phyloP scores from a whole-genome alignment of 495 filamentous ascomycete species.

The Schizothecium vesticola region DNA sequence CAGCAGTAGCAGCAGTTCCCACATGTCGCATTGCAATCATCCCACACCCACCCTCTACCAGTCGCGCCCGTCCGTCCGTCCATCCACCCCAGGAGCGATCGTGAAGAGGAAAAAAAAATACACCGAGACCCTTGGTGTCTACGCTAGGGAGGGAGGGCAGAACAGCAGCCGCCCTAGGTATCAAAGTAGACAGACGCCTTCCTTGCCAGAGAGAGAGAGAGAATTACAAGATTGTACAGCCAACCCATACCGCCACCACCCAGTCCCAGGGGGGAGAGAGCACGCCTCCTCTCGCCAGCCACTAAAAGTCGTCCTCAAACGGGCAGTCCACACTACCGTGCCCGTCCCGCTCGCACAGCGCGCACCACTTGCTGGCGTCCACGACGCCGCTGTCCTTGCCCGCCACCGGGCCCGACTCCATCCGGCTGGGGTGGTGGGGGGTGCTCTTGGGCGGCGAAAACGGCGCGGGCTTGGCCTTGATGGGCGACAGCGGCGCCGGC shows the following conservation, averaged over 20 bases:
- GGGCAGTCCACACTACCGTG: constrained; percentile 96
- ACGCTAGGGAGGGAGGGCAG: no score
- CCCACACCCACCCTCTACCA: not conserved
- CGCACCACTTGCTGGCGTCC: constrained; percentile 91
- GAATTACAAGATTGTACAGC: not conserved
- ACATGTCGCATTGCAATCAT: constrained; percentile 7
- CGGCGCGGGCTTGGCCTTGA: constrained; percentile 31
- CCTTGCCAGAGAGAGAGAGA: not conserved
- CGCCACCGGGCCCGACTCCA: constrained; percentile 65
- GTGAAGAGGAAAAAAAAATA: not conserved
- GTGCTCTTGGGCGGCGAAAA: constrained; percentile 32
- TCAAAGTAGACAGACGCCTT: not conserved
- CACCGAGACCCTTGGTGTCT: not conserved
- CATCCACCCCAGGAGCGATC: not conserved
- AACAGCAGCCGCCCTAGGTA: not conserved
- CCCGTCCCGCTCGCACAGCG: constrained; percentile 90
- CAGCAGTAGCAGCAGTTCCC: not conserved
- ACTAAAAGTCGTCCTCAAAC: constrained; percentile 72
- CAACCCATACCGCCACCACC: not conserved
- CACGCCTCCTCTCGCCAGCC: not conserved
- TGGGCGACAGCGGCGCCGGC: constrained; percentile 48
- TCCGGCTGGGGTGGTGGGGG: constrained; percentile 59
- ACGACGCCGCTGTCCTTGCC: constrained; percentile 76
- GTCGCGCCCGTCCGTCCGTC: not conserved
- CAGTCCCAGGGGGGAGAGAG: not conserved